A percentile compares a stretch with the other conserved stretches of the same genome.
Conservation (phyloP, 176 grass and related monocot genomes). For the Thinopyrum elongatum region DNA sequence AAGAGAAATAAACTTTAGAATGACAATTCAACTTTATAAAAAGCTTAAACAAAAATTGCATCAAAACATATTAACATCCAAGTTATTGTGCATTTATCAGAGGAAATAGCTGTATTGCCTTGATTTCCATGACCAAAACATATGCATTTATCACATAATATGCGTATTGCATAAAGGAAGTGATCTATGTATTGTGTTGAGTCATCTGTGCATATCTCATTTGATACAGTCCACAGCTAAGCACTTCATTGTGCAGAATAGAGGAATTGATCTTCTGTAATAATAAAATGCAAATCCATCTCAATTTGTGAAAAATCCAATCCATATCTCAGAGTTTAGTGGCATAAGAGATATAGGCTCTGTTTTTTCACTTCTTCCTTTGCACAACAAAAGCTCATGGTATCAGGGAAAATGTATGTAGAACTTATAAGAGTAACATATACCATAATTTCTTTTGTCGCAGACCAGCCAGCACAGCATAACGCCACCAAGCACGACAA, state of each 20-base stretch:
- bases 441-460: constrained; percentile 97
- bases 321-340: not conserved
- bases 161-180: not conserved
- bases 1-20: constrained; percentile 25
- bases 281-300: not conserved
- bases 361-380: not conserved
- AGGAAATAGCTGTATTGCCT: not conserved
- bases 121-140: not conserved
- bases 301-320: not conserved
- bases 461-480: constrained; percentile 83
- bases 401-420: not conserved
- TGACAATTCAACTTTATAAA: constrained; percentile 16
- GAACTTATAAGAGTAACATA: not conserved
- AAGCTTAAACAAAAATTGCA: not conserved
- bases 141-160: not conserved
- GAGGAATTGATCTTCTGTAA: not conserved
- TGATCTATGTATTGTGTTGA: not conserved
- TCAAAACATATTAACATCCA: constrained; percentile 8
- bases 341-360: not conserved
- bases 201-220: not conserved
- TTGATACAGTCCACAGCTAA: not conserved
- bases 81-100: not conserved
- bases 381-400: not conserved
- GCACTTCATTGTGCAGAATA: not conserved
- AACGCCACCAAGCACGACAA: constrained; percentile 88